Evolutionary conservation across 805 yeast genomes (phyloP), one percentile per base, ranked within the genome.

Genomic region (Peterozyma xylosa): DNA sequence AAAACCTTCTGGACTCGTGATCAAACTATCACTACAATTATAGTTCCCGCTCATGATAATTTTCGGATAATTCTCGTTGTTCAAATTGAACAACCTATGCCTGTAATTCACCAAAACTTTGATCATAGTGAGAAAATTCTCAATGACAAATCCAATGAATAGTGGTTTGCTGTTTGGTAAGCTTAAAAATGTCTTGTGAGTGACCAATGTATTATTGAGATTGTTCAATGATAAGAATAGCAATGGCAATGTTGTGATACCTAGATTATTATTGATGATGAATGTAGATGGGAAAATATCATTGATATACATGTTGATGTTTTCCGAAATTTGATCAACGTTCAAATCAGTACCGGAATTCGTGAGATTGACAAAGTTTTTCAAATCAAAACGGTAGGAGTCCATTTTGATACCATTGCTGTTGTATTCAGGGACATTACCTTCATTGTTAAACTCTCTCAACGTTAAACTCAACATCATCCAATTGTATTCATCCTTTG

Each of bases 191-290:
- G 55, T 50, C 21, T 57, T 55, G 29, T 56, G 49, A 29, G 54
- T 53, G n/a, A 62, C 52, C 43, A 67, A 45, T 5, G 51, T 48
- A 11, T 52, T 51, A 33, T 60, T 55, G 15, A 49, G 47, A 29
- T 54, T 52, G n/a, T 57, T 49, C 44, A 69, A 38, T 35, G 63
- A 46, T 48, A 58, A 47, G 51, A 74, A 67, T 9, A 76, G 53
- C 32, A 76, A 50, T 0, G 83, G 82, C 46, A 73, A 64, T 9
- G 74, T 58, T 11, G 76, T 62, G 21, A 76, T 64, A 1, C 80
- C 80, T 42, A 78, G 56, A 48, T 75, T 76, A 52, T 75, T 73
- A 53, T 74, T 74, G 38, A 76, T 59, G n/a, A 54, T 56, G 10
- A 54, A 51, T 29, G 53, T 49, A 14, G 51, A 47, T 30, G 56